These are phyloP conservation scores for Saccharomycopsis sp. DNA, from an alignment of 805 yeast genomes.

Conservation along the genomic window DNA sequence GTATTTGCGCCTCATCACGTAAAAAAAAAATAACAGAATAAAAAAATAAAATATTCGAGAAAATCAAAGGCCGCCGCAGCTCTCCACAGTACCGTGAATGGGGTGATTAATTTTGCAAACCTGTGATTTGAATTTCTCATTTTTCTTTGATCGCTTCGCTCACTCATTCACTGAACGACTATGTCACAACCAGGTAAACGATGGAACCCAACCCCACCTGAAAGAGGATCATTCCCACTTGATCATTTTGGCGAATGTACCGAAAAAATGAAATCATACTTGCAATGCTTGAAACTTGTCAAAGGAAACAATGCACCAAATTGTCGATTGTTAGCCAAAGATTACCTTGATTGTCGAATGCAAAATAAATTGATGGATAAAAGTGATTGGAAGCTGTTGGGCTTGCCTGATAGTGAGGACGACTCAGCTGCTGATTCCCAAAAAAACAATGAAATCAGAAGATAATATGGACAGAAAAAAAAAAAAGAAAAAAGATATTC, in stretches of 20 bases:
- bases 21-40: no score
- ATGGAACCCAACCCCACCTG: conserved; percentile 78
- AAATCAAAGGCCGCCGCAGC: no score
- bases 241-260: conserved; percentile 79
- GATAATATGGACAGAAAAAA: background rate
- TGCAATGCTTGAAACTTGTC: conserved; percentile 71
- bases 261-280: conserved; percentile 63
- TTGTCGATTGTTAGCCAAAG: conserved; percentile 78
- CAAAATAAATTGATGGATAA: conserved; percentile 56
- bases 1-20: no score
- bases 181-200: conserved; percentile 10
- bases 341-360: conserved; percentile 83
- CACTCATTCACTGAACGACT: no score
- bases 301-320: conserved; percentile 84
- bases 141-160: no score
- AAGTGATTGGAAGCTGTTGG: conserved; percentile 55
- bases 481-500: background rate
- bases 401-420: conserved; percentile 45
- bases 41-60: no score
- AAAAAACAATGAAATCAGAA: background rate
- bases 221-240: conserved; percentile 90
- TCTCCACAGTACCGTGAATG: no score
- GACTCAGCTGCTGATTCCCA: background rate
- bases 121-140: no score
- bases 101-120: no score